Base-by-base conservation (phyloP, 2,329 filamentous ascomycete species). In the Penicillium sp. region DNA sequence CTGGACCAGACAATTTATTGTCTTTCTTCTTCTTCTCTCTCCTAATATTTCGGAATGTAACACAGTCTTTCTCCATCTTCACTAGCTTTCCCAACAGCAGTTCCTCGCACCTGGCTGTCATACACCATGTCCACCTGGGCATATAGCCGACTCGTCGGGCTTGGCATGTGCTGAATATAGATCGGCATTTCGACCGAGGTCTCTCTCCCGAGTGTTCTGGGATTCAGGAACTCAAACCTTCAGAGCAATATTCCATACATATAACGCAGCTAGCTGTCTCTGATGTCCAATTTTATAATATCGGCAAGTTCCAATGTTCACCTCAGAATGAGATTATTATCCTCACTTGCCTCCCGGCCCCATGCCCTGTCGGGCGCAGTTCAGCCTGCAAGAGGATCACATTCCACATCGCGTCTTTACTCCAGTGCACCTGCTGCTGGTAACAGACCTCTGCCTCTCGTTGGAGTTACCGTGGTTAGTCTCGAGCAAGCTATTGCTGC, bases 401-500 rank as follows among this genome's bases (percentile, higher is more conserved):
- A 20, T 35, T n/a, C 20, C 13, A 5, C 29, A 14, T 40, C 24
- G 14, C 60, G 55, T 20, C 26, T 37, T 3, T 57, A 59, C 29
- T 62, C 59, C 3, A 59, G n/a, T 14, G 11, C 32, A 42, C 8
- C 34, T 3, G 20, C 50, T 20, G 44, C 9, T 32, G 44, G 35
- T 11, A 53, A 52, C 10, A 56, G 61, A 4, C 37, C 61, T 48
- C 60, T 66, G 9, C 74, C 75, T 2, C 69, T 78, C 3, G 69
- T 76, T 22, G 80, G 79, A 11, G 72, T 82, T 47, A 81, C 78
- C 0, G 79, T 83, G 8, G 76, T 83, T 22, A 79, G 79, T 39
- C 70, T 83, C 0, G 81, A 83, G 55, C 81, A 83, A 64, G 81
- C 81, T 45, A 80, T 83, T 59, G 79, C 81, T 0, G 81, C 79